Conservation (phyloP, 2,329 filamentous ascomycete genomes). For the Dichotomopilus funicola region DNA sequence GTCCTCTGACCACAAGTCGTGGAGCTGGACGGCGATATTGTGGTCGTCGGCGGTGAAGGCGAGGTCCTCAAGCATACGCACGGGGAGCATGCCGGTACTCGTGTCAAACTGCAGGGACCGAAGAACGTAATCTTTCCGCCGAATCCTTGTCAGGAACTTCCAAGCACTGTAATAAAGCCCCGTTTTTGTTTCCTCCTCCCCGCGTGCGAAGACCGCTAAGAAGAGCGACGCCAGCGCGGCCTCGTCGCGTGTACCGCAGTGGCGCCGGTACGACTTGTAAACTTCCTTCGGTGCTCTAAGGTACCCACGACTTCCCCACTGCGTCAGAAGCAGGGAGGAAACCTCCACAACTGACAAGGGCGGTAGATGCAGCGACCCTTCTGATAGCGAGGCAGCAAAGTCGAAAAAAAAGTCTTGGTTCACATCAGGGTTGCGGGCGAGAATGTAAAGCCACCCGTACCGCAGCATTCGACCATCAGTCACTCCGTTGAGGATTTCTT, state of each 20-base stretch:
- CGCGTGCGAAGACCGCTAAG: constrained; percentile 18
- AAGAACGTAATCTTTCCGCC: constrained; percentile 15
- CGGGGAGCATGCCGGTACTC: constrained; percentile 3
- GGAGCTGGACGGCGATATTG: constrained; percentile 15
- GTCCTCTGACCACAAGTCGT: constrained; percentile 13
- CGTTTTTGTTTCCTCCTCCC: neutral
- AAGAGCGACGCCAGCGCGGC: constrained; percentile 25
- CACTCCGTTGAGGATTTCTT: neutral
- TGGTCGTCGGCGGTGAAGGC: constrained; percentile 14
- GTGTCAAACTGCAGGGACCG: constrained; percentile 18
- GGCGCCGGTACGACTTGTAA: constrained; percentile 10
- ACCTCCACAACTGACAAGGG: constrained; percentile 21
- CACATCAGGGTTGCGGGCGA: constrained; percentile 21
- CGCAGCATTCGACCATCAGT: constrained; percentile 6
- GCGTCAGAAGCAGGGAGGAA: constrained; percentile 26
- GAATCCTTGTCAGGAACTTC: constrained; percentile 17
- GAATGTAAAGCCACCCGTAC: constrained; percentile 25
- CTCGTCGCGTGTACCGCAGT: constrained; percentile 11
- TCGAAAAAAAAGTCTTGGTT: constrained; percentile 15
- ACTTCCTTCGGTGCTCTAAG: constrained; percentile 5
- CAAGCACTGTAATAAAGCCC: constrained; percentile 20
- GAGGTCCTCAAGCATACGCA: constrained; percentile 15
- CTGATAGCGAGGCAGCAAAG: constrained; percentile 9
- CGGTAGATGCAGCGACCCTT: constrained; percentile 11
- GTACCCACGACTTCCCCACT: constrained; percentile 29